Evolutionary conservation across 2,329 filamentous ascomycete genomes (phyloP).

Genomic region (Phialophora macrospora): DNA sequence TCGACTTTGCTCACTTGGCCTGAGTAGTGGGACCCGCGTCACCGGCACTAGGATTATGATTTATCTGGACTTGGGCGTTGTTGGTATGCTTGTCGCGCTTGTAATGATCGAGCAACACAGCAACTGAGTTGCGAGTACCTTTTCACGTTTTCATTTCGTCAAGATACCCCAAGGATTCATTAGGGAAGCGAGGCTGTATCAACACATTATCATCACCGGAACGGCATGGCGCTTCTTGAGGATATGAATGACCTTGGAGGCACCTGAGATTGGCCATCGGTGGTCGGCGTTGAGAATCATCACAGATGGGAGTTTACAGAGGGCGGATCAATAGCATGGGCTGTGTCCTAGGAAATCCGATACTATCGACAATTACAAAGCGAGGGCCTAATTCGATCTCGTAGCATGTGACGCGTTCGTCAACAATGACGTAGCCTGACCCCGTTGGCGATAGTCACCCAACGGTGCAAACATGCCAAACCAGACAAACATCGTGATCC

Average conservation of each 20-base stretch:
- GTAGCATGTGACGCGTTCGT: constrained; percentile 31
- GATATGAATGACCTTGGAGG: constrained; percentile 63
- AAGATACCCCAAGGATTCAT: constrained; percentile 40
- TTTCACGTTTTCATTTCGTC: constrained; percentile 25
- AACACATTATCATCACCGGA: constrained; percentile 23
- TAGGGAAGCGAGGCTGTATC: constrained; percentile 38
- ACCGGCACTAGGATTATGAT: constrained; percentile 1
- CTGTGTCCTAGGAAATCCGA: background rate
- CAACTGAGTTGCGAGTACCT: constrained; percentile 17
- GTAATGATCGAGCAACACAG: constrained; percentile 14
- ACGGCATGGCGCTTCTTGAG: constrained; percentile 51
- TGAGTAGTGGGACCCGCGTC: constrained; percentile 13
- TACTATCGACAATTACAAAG: background rate
- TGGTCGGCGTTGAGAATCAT: constrained; percentile 16
- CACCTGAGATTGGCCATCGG: constrained; percentile 3
- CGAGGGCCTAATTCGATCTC: background rate
- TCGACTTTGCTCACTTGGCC: constrained; percentile 43
- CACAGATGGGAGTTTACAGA: background rate
- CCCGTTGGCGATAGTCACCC: background rate
- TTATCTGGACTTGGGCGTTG: constrained; percentile 13
- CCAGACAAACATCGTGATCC: constrained; percentile 7
- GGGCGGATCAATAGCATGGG: constrained; percentile 5
- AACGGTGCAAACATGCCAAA: constrained; percentile 30
- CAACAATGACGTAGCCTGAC: constrained; percentile 31
- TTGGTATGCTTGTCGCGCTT: constrained; percentile 8